A percentile compares a stretch with the other conserved stretches of the same genome.
These are phyloP conservation scores for Bidens hawaiensis DNA, from an alignment of 140 eudicot species.

Conservation along the genomic window DNA sequence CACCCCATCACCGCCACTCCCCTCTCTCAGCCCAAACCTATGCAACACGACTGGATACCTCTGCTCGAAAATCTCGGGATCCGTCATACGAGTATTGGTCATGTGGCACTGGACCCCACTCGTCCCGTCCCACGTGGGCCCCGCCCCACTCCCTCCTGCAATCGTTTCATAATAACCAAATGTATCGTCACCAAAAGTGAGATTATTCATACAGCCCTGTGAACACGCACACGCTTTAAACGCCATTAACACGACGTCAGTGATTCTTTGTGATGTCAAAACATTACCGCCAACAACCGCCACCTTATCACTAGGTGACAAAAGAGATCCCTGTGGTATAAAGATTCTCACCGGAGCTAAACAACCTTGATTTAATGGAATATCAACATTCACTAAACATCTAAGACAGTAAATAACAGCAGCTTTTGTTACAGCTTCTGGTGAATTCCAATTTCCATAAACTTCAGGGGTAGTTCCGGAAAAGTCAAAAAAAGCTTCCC, in stretches of 20 bases:
- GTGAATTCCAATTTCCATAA: conserved; percentile 98
- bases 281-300: conserved; percentile 99
- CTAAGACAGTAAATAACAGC: conserved; percentile 94
- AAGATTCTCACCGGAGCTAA: conserved; percentile 77
- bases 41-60: conserved; percentile 91
- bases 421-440: conserved; percentile 96
- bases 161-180: conserved; percentile 95
- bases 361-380: conserved; percentile 94
- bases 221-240: conserved; percentile 97
- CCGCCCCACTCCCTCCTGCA: conserved; percentile 98
- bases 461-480: conserved; percentile 94
- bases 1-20: conserved; percentile 81
- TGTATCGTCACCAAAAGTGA: conserved; percentile 86
- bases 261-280: conserved; percentile 82
- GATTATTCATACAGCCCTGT: conserved; percentile 96
- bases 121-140: conserved; percentile 93
- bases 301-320: conserved; percentile 94
- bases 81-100: conserved; percentile 98
- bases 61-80: conserved; percentile 98
- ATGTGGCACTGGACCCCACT: conserved; percentile 98
- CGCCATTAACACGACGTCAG: conserved; percentile 88
- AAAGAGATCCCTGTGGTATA: conserved; percentile 75
- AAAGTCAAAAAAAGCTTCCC: conserved; percentile 86
- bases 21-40: conserved; percentile 74
- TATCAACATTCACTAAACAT: conserved; percentile 80